phyloP scores from a whole-genome alignment of 257 asterid genomes.

The Solanum peruvianum region DNA sequence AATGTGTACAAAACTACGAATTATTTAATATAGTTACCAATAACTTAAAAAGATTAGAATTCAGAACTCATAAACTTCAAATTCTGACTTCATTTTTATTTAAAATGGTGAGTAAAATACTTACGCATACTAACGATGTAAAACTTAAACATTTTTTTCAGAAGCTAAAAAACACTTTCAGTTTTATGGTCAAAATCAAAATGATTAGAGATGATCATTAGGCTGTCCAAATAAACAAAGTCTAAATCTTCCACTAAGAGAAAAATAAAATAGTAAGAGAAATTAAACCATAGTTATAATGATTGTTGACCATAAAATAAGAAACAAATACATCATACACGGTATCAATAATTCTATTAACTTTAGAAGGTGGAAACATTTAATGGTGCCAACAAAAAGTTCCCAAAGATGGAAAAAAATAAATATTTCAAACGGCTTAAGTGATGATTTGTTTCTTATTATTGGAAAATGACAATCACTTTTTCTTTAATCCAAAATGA shows the following conservation, averaged over 20 bases:
- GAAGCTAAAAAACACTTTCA: background rate
- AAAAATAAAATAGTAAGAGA: background rate
- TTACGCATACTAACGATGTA: background rate
- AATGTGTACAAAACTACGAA: background rate
- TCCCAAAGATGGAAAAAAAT: background rate
- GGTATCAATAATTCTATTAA: background rate
- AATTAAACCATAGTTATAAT: background rate
- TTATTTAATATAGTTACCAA: background rate
- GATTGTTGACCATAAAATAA: background rate
- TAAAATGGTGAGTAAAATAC: background rate
- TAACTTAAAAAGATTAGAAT: background rate
- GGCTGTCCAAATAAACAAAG: background rate
- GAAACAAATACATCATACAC: background rate
- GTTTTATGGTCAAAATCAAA: background rate
- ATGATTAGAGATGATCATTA: background rate
- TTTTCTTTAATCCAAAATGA: background rate
- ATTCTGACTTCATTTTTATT: no score
- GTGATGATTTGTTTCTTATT: background rate
- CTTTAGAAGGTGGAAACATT: conserved; percentile 3
- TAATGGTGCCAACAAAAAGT: background rate
- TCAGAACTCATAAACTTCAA: no score
- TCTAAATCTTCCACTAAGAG: background rate
- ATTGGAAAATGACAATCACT: background rate
- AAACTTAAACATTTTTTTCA: background rate
- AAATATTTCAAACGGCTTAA: background rate